phyloP scores from a whole-genome alignment of 768 basidiomycete species.

The Vishniacozyma victoriae region DNA sequence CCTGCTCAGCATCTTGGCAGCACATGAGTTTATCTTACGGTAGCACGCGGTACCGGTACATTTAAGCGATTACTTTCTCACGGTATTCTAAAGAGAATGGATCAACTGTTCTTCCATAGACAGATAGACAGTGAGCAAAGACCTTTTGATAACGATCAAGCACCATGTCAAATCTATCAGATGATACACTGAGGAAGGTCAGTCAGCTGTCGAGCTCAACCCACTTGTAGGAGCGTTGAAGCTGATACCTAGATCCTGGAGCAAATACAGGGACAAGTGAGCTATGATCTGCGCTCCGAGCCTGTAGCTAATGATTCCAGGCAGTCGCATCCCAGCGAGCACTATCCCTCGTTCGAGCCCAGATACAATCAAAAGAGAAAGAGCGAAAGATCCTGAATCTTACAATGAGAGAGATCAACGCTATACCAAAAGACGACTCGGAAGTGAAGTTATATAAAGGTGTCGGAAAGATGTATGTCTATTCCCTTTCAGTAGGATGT shows the following conservation, averaged over 20 bases:
- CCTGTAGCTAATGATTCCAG: conserved; percentile 7
- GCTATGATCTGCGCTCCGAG: not conserved
- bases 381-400: conserved; percentile 84
- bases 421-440: conserved; percentile 56
- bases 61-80: too few relatives aligned
- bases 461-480: conserved; percentile 83
- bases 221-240: not conserved
- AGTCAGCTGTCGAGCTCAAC: conserved; percentile 1
- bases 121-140: too few relatives aligned
- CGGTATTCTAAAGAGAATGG: too few relatives aligned
- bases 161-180: conserved; percentile 59
- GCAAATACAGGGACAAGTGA: conserved; percentile 78
- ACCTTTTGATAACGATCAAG: too few relatives aligned
- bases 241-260: conserved; percentile 63
- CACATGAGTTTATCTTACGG: too few relatives aligned
- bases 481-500: not conserved
- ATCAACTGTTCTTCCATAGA: too few relatives aligned
- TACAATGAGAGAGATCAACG: conserved; percentile 73
- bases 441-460: conserved; percentile 79
- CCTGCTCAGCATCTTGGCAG: too few relatives aligned
- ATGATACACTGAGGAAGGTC: conserved; percentile 79
- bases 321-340: conserved; percentile 78
- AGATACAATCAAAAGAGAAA: conserved; percentile 72
- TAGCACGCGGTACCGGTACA: too few relatives aligned
- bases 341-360: conserved; percentile 66